Conservation (phyloP, 352 stramenopile species). For the Pythium aphanidermatum region DNA sequence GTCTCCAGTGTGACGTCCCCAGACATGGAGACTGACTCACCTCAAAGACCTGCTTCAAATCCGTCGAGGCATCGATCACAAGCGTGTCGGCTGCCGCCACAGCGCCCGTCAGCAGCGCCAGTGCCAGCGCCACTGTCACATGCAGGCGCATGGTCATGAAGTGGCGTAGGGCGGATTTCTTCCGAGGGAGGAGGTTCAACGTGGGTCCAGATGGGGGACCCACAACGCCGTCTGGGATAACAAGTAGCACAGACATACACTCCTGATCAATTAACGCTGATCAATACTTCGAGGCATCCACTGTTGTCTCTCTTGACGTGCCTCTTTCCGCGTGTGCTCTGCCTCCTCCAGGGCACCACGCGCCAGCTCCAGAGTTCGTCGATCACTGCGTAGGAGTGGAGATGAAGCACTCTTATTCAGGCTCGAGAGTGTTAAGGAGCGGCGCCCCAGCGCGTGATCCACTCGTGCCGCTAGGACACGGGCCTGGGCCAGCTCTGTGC, state of each 20-base stretch:
- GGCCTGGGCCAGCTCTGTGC: conserved; percentile 27
- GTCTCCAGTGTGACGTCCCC: too few species aligned
- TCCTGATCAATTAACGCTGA: conserved; percentile 2
- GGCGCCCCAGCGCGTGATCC: conserved; percentile 34
- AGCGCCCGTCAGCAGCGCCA: neutral
- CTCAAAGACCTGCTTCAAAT: conserved; percentile 15
- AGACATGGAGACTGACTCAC: too few species aligned
- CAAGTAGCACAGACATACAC: too few species aligned
- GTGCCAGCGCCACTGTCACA: neutral
- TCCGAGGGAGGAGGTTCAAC: neutral
- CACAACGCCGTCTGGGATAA: too few species aligned
- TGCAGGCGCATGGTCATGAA: too few species aligned
- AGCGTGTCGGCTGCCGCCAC: conserved; percentile 20
- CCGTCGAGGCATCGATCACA: conserved; percentile 36
- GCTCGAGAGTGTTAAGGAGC: conserved; percentile 1
- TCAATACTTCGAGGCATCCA: neutral
- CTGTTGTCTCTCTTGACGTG: conserved; percentile 1
- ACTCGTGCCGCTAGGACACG: conserved; percentile 38
- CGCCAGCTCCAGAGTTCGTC: conserved; percentile 30
- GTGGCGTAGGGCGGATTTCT: too few species aligned
- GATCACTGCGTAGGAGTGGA: conserved; percentile 30
- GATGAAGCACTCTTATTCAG: conserved; percentile 21
- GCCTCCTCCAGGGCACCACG: conserved; percentile 14
- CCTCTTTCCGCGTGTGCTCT: conserved; percentile 14
- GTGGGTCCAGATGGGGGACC: neutral